These are phyloP conservation scores for Plectosphaerella plurivora DNA, from an alignment of 2,329 filamentous ascomycete genomes.

Conservation along the genomic window DNA sequence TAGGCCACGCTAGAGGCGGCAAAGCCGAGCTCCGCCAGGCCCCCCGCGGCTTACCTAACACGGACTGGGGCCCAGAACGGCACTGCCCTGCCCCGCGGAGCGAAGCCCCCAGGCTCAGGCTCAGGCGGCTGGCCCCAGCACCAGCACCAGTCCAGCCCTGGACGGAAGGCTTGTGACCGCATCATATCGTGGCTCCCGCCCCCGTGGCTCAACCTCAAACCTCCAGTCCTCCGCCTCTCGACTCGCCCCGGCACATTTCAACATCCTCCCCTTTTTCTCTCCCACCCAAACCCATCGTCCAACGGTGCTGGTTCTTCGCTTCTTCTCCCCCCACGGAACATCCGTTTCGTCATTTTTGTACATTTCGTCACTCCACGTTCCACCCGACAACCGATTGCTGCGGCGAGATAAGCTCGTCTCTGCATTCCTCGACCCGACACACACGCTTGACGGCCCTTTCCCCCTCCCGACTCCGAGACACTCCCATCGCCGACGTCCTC, in stretches of 20 bases:
- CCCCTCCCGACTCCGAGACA: background rate
- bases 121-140: too few relatives aligned
- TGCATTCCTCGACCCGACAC: too few relatives aligned
- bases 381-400: background rate
- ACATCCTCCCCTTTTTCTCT: background rate
- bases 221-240: background rate
- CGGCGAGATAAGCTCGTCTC: too few relatives aligned
- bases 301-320: constrained; percentile 2
- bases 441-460: too few relatives aligned
- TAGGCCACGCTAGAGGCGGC: too few relatives aligned
- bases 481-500: background rate
- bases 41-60: too few relatives aligned
- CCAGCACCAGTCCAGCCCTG: too few relatives aligned
- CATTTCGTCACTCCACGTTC: background rate
- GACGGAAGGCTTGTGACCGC: background rate
- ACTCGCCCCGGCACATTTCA: background rate
- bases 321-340: background rate
- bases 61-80: too few relatives aligned
- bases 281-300: background rate
- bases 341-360: background rate
- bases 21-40: too few relatives aligned
- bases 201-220: background rate
- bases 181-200: background rate
- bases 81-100: too few relatives aligned
- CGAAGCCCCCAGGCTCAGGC: too few relatives aligned